Base-by-base conservation (phyloP, 768 basidiomycete species). In the Mycena venus region DNA sequence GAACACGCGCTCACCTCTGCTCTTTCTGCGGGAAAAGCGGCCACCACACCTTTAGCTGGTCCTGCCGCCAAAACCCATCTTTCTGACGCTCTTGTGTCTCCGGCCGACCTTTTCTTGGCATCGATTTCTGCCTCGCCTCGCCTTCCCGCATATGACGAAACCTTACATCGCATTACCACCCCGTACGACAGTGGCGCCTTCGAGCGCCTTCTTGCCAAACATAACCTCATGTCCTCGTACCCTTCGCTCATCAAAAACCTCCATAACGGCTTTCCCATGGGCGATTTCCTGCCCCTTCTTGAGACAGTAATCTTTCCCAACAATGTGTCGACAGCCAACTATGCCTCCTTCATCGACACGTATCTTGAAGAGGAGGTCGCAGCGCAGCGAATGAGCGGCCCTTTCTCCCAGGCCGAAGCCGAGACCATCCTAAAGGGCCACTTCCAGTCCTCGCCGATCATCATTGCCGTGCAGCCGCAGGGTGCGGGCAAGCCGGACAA, bases 381-480 rank as follows among this genome's bases (percentile, higher is more conserved):
- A 0, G 72, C 78, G 0, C 44, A 67, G 11, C 27, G 80, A 2
- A 83, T 85, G 80, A 77, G 75, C 6, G 81, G 84, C 10, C 79
- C 81, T 0, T 84, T 78, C 70, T 40, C 68, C 23, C 34, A 32
- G 40, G 47, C 1, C 7, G 67, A 68, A 68, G 69, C 15, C 0
- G 78, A 81, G 58, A 15, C 23, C 0, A 82, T 80, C 12, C 51
- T 84, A 0, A 67, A 77, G 2, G 83, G 82, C 0, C 23, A 10
- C 9, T 65, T 70, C 15, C 72, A 73, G 25, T 63, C 27, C 51
- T 73, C 72, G 5, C 72, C 72, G 2, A 47, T 73, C 23, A 67
- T 68, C 32, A 63, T 73, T 17, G n/a, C 72, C 15, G 66, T 78
- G 15, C 80, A 81, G 55, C 29, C 74, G 0, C 83, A 85, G 29